Base-by-base conservation (phyloP, 768 basidiomycete genomes). In the Amanita subjunquillea region DNA sequence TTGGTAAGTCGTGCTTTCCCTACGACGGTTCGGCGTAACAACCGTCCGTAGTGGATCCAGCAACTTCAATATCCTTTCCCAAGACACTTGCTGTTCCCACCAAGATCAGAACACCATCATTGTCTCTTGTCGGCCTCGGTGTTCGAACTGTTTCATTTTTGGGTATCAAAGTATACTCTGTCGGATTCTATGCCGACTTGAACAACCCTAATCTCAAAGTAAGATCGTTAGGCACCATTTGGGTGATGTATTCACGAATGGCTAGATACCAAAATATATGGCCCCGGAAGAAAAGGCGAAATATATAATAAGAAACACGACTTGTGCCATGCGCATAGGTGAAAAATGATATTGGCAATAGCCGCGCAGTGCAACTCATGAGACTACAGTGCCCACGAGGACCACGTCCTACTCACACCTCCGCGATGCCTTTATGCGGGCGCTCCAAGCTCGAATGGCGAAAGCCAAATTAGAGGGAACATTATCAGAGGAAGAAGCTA, bases 141-240 rank as follows among this genome's bases (percentile, higher is more conserved):
- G 90, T 92, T 37, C 75, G 93, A 47, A 89, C 84, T 0, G 91
- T 96, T 29, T 91, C 91, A 12, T 92, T 96, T 67, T 72, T 95
- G 37, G 76, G 83, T 6, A 79, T 96, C 57, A 82, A 89, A 62
- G 92, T 95, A 13, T 96, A 96, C 67, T 87, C 86, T 9, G 81
- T 91, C 32, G 93, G 79, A 2, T 91, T 96, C 68, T 96, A 95
- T 65, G 86, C 89, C 5, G 91, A 95, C 63, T 68, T 91, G 41
- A 60, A 71, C n/a, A 78, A 82, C 55, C 78, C 83, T 0, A 74
- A 72, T 39, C 72, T 88, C 53, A 74, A 75, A 50, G 85, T 85
- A 48, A 48, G 70, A 60, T 8, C 20, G 6, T 1, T n/a, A n/a
- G 32, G 17, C 36, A 15, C 13, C 20, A 32, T 36, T 3, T 46